A percentile compares a stretch with the other conserved stretches of the same genome.
Evolutionary conservation across 2,329 filamentous ascomycete species (phyloP).

Genomic region (Pyrenochaeta sp.): DNA sequence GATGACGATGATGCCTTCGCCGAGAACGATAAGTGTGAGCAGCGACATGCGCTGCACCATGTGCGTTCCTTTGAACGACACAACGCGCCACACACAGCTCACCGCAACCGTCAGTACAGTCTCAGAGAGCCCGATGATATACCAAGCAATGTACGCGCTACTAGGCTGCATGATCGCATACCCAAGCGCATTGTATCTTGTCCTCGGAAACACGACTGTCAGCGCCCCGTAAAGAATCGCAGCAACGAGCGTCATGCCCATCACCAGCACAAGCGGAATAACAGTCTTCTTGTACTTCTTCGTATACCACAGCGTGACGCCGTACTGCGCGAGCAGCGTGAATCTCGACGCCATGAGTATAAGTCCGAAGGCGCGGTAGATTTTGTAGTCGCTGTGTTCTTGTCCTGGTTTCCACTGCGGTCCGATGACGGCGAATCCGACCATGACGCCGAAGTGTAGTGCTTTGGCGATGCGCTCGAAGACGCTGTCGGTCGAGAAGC

Average conservation of each 20-base stretch:
- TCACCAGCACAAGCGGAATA: constrained; percentile 45
- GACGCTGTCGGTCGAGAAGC: constrained; percentile 70
- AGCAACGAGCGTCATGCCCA: constrained; percentile 43
- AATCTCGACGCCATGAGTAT: constrained; percentile 51
- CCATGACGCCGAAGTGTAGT: constrained; percentile 69
- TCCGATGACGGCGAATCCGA: constrained; percentile 70
- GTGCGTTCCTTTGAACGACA: constrained; percentile 51
- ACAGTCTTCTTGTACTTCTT: constrained; percentile 38
- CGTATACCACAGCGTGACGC: constrained; percentile 46
- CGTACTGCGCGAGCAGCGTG: constrained; percentile 51
- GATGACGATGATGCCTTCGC: constrained; percentile 51
- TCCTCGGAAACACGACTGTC: constrained; percentile 36
- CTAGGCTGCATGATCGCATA: constrained; percentile 17
- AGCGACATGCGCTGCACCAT: constrained; percentile 50
- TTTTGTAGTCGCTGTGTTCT: constrained; percentile 49
- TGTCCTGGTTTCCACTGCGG: constrained; percentile 50
- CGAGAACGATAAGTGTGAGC: constrained; percentile 50
- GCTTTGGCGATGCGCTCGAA: constrained; percentile 69
- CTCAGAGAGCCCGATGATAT: constrained; percentile 52
- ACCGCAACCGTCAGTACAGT: constrained; percentile 41
- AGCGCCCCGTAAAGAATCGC: constrained; percentile 46
- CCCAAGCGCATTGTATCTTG: constrained; percentile 6
- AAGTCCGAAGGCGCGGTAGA: constrained; percentile 51
- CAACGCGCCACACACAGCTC: constrained; percentile 42
- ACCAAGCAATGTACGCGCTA: constrained; percentile 62